Evolutionary conservation across 345 rosid genomes (phyloP).

Genomic region (Conringia planisiliqua): DNA sequence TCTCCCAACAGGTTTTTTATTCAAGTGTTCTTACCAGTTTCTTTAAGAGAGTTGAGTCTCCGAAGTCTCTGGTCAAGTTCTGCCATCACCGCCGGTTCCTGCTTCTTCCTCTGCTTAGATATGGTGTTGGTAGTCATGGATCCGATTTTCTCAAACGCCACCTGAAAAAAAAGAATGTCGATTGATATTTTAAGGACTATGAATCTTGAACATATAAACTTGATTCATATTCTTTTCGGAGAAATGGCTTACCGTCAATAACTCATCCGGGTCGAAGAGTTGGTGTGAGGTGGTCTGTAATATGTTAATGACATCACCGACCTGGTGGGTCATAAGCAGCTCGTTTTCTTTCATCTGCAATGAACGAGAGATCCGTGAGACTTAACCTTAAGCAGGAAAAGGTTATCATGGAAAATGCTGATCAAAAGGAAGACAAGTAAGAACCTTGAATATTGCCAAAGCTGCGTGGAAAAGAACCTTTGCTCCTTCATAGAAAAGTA

Average conservation of each 20-base stretch:
- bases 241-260: slow-evolving; percentile 61
- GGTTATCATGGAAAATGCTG: not conserved
- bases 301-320: slow-evolving; percentile 86
- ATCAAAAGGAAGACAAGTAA: not conserved
- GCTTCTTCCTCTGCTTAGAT: slow-evolving; percentile 96
- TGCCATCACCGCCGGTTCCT: slow-evolving; percentile 96
- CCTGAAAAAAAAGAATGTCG: slow-evolving; percentile 42
- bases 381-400: not conserved
- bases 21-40: slow-evolving; percentile 38
- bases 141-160: slow-evolving; percentile 89
- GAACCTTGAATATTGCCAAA: slow-evolving; percentile 95
- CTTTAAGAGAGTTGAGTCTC: slow-evolving; percentile 68
- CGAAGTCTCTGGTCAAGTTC: slow-evolving; percentile 92
- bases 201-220: not conserved
- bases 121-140: slow-evolving; percentile 89
- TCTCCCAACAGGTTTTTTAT: not conserved
- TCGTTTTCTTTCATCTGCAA: slow-evolving; percentile 93
- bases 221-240: not conserved
- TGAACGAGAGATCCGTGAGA: not conserved
- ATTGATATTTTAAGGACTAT: not conserved
- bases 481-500: slow-evolving; percentile 96
- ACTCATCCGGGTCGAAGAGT: slow-evolving; percentile 97
- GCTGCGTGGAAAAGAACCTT: slow-evolving; percentile 97
- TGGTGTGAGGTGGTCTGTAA: slow-evolving; percentile 84
- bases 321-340: slow-evolving; percentile 83